phyloP scores from a whole-genome alignment of 257 asterid genomes.

The Thymus mandschuricus region DNA sequence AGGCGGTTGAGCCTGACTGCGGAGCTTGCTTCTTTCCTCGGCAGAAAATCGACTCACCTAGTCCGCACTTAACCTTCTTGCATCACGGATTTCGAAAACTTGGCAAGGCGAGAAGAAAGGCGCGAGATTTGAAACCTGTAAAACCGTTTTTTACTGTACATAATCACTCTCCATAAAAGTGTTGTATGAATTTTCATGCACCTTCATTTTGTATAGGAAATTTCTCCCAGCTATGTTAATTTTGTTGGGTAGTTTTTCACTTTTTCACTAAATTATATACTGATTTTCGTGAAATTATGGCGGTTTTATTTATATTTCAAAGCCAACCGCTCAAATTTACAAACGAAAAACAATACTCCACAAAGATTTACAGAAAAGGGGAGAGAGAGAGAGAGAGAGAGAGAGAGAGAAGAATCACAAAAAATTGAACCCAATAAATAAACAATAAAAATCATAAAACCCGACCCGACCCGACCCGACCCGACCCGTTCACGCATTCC shows the following conservation, averaged over 20 bases:
- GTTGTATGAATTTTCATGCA: too few relatives aligned
- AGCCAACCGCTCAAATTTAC: too few relatives aligned
- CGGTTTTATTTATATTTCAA: too few relatives aligned
- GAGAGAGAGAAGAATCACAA: background rate
- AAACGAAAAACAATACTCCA: background rate
- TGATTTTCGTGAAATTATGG: too few relatives aligned
- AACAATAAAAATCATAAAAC: background rate
- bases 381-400: too few relatives aligned
- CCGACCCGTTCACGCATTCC: conserved; percentile 38
- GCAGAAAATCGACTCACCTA: background rate
- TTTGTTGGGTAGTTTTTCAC: too few relatives aligned
- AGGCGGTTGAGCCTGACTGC: background rate
- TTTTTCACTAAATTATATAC: too few relatives aligned
- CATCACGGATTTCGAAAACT: background rate
- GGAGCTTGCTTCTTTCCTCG: background rate
- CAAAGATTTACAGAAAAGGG: background rate
- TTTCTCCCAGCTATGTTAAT: too few relatives aligned
- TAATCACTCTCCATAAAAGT: background rate
- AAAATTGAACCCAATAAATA: background rate
- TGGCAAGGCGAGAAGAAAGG: background rate
- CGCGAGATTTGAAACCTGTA: background rate
- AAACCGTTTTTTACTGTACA: background rate
- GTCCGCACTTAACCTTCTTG: background rate
- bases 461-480: background rate
- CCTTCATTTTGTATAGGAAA: too few relatives aligned